Percentiles rank a stretch among this genome's conserved stretches.
These are phyloP conservation scores for Heliamphora pulchella DNA, from an alignment of 179 eudicot genomes.

Conservation along the genomic window DNA sequence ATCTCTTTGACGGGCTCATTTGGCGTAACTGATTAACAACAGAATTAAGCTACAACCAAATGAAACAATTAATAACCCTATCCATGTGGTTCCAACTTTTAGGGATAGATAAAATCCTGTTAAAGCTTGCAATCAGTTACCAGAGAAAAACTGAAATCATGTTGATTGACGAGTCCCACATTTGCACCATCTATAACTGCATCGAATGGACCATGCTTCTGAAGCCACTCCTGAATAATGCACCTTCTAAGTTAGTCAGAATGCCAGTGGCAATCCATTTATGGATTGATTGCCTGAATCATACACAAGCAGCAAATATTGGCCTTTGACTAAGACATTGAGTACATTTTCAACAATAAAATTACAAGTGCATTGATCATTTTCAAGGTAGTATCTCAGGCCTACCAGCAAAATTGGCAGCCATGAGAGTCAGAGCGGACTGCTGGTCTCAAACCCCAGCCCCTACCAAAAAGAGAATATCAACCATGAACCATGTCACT, in stretches of 20 bases:
- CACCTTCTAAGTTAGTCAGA: conserved; percentile 23
- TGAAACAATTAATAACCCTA: conserved; percentile 1
- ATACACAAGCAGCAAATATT: conserved; percentile 12
- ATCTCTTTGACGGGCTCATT: conserved; percentile 58
- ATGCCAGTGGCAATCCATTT: conserved; percentile 13
- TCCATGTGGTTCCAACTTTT: not conserved
- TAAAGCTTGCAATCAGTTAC: conserved; percentile 20
- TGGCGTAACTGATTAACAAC: conserved; percentile 51
- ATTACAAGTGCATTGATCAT: not conserved
- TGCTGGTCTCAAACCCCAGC: not conserved
- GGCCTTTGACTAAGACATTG: not conserved
- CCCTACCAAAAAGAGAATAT: not conserved
- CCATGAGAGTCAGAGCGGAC: not conserved
- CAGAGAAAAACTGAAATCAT: conserved; percentile 50
- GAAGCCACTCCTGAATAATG: conserved; percentile 72
- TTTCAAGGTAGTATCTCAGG: not conserved
- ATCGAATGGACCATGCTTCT: conserved; percentile 80
- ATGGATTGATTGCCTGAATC: conserved; percentile 17
- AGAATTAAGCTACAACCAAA: conserved; percentile 39
- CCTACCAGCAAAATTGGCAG: conserved; percentile 3
- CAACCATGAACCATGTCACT: not conserved
- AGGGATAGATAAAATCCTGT: not conserved
- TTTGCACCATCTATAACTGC: conserved; percentile 93
- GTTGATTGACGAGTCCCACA: conserved; percentile 47
- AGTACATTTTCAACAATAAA: not conserved